A percentile compares a stretch with the other conserved stretches of the same genome.
phyloP scores from a whole-genome alignment of 2,329 filamentous ascomycete species.

The Aureobasidium leucospermi region DNA sequence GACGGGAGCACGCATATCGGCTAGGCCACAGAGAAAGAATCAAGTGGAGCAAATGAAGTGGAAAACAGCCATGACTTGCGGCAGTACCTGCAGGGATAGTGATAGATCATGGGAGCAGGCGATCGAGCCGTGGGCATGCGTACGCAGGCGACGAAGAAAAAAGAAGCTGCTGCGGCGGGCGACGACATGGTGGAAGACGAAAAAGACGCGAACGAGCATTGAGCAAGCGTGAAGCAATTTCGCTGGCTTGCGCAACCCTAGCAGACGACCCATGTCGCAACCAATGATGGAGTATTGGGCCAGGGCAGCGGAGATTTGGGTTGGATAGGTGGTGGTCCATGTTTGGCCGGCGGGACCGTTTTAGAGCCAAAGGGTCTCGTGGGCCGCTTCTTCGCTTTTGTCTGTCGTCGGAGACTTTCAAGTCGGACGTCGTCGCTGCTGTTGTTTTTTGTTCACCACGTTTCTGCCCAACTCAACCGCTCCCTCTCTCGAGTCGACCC shows the following conservation, averaged over 20 bases:
- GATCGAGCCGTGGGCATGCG: slow-evolving; percentile 3
- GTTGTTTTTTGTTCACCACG: slow-evolving; percentile 1
- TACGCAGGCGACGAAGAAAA: not conserved
- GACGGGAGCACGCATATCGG: not conserved
- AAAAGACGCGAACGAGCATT: not conserved
- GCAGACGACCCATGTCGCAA: slow-evolving; percentile 11
- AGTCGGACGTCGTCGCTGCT: slow-evolving; percentile 6
- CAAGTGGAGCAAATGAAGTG: slow-evolving; percentile 5
- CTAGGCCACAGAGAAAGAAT: not conserved
- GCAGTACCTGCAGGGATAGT: slow-evolving; percentile 14
- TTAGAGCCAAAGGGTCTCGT: slow-evolving; percentile 11
- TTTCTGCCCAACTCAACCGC: not conserved
- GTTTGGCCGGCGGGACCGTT: slow-evolving; percentile 13
- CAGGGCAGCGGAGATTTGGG: slow-evolving; percentile 11
- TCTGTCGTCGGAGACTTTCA: slow-evolving; percentile 13
- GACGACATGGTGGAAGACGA: not conserved
- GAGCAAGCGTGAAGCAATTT: not conserved
- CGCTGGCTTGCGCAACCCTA: slow-evolving; percentile 10
- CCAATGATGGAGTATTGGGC: not conserved
- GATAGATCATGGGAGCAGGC: not conserved
- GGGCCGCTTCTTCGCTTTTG: slow-evolving; percentile 10
- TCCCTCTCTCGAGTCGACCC: not conserved
- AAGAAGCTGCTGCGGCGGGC: not conserved
- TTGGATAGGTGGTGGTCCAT: not conserved
- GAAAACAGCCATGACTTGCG: slow-evolving; percentile 8